Base-by-base conservation (phyloP, 345 rosid species). In the Sisymbrium irio region DNA sequence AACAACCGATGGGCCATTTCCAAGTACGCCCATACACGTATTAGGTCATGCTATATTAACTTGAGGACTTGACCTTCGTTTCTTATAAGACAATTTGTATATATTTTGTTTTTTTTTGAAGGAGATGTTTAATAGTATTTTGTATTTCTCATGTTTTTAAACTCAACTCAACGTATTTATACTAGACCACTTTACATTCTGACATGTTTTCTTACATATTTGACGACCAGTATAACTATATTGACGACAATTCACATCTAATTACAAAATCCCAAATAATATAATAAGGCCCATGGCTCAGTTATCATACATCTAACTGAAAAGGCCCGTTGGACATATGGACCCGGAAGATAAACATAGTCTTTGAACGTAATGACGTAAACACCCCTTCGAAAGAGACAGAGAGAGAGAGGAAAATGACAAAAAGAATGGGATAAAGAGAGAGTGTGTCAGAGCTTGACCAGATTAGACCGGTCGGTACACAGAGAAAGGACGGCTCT, bases 401-500 rank as follows among this genome's bases (percentile, higher is more conserved):
- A 46, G 61, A 49, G 64, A 12, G 11, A 27, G 62, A 56, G 67
- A 67, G 37, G 73, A 40, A 75, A 51, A 59, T 2, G 62, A 75
- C 63, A 61, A 67, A 59, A 32, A 67, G 68, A 49, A 67, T 66
- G 67, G 73, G 55, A 49, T 67, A 49, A 66, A 57, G 57, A 67
- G 7, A 36, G 41, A 9, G 77, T 10, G 62, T 67, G 77, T 74
- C 73, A 74, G 73, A 59, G 58, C 11, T 67, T 60, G 69, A 75
- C 32, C 74, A 75, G 69, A 42, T 42, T 75, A 68, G 79, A 68
- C 69, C 74, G 54, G 65, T 42, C 50, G 70, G 62, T 62, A 76
- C 79, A 54, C 47, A 75, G 73, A 30, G 62, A 4, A 74, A 67
- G 78, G 78, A 75, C 78, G 75, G 79, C 70, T 69, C 42, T 61